phyloP scores from a whole-genome alignment of 371 early-diverging fungal species.

The Mortierella sp. region DNA sequence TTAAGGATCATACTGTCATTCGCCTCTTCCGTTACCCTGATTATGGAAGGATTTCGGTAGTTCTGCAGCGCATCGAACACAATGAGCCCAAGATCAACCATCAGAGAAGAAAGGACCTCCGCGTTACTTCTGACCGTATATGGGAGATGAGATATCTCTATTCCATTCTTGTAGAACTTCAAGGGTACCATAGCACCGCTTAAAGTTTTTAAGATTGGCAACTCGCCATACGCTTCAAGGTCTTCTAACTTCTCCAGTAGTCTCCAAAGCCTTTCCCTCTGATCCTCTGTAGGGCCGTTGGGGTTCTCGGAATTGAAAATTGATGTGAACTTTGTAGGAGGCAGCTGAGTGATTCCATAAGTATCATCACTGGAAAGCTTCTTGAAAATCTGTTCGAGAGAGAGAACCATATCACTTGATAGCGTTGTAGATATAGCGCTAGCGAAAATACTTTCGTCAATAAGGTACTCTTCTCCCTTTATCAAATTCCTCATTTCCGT shows the following conservation, averaged over 20 bases:
- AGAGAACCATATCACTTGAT: too few species aligned
- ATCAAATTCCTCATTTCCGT: background rate
- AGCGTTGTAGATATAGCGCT: too few species aligned
- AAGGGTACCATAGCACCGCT: background rate
- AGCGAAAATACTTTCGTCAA: slow-evolving; percentile 13
- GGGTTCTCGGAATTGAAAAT: slow-evolving; percentile 11
- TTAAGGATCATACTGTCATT: background rate
- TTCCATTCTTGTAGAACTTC: background rate
- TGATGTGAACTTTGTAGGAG: background rate
- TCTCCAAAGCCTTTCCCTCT: background rate
- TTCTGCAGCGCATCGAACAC: slow-evolving; percentile 3
- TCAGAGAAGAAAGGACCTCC: background rate
- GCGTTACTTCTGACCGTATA: background rate
- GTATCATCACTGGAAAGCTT: background rate
- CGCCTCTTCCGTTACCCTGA: background rate
- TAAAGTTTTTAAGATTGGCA: slow-evolving; percentile 4
- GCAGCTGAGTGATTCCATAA: slow-evolving; percentile 2
- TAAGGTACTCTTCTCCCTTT: background rate
- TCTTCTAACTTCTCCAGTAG: background rate
- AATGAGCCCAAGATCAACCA: background rate
- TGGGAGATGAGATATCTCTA: background rate
- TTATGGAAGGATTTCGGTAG: slow-evolving; percentile 8
- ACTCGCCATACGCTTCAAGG: background rate
- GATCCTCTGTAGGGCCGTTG: background rate
- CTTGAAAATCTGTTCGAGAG: background rate